Evolutionary conservation across 805 yeast species (phyloP).

Genomic region (Candida broadrunensis): DNA sequence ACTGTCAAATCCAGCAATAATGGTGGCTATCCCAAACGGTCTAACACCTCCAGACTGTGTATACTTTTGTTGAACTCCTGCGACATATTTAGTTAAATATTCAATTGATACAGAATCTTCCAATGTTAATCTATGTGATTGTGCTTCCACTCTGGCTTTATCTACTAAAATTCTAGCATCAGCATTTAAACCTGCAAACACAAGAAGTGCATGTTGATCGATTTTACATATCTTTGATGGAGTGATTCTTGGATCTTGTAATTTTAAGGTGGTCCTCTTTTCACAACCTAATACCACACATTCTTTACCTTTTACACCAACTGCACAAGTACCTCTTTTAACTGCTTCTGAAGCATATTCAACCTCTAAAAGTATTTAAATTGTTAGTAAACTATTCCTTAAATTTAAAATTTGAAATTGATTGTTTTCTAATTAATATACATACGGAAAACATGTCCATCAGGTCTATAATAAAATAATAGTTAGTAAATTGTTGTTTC

Average conservation of each 20-base stretch:
- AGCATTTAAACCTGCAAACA: slow-evolving; percentile 98
- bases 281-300: slow-evolving; percentile 95
- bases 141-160: slow-evolving; percentile 95
- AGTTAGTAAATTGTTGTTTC: slow-evolving; percentile 23
- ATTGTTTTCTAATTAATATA: too few relatives aligned
- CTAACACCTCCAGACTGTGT: slow-evolving; percentile 98
- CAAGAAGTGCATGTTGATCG: slow-evolving; percentile 86
- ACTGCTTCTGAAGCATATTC: slow-evolving; percentile 98
- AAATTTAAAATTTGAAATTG: neutral
- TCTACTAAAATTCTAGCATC: slow-evolving; percentile 94
- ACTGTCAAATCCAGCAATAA: slow-evolving; percentile 93
- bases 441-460: slow-evolving; percentile 95
- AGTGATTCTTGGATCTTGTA: slow-evolving; percentile 95
- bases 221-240: slow-evolving; percentile 91
- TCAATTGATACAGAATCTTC: slow-evolving; percentile 93
- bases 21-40: slow-evolving; percentile 94
- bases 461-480: slow-evolving; percentile 60
- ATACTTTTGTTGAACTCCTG: slow-evolving; percentile 96
- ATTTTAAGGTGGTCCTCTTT: slow-evolving; percentile 88
- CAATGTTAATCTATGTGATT: slow-evolving; percentile 86
- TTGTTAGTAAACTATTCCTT: slow-evolving; percentile 37
- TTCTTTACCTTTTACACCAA: slow-evolving; percentile 88
- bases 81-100: slow-evolving; percentile 88
- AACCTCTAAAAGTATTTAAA: slow-evolving; percentile 52
- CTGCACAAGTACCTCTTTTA: slow-evolving; percentile 97